phyloP scores from a whole-genome alignment of 805 yeast species.

The Barnettozyma vustinii region DNA sequence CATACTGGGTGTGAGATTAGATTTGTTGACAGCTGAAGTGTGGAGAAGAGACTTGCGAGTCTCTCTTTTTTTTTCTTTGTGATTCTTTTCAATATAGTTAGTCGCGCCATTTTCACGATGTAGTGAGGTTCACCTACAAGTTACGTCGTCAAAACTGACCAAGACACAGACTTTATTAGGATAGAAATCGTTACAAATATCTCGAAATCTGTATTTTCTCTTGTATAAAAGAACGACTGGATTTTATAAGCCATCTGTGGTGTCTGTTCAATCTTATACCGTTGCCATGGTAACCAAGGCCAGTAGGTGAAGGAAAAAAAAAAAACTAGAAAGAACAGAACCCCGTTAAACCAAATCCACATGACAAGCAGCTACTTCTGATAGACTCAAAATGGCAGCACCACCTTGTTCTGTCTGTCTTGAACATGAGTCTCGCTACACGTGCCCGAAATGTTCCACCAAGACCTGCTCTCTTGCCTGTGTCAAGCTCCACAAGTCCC shows the following conservation, averaged over 20 bases:
- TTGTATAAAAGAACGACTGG: too few species aligned
- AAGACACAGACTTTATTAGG: too few species aligned
- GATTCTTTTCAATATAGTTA: too few species aligned
- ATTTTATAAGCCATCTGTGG: too few species aligned
- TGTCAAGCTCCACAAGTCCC: constrained; percentile 62
- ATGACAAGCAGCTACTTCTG: not conserved
- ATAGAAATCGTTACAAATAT: too few species aligned
- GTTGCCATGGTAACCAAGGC: not conserved
- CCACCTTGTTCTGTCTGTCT: constrained; percentile 41
- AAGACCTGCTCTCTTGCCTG: constrained; percentile 70
- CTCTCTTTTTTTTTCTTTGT: too few species aligned
- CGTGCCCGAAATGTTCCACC: constrained; percentile 71
- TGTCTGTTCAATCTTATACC: not conserved
- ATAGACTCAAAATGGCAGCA: not conserved
- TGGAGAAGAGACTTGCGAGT: too few species aligned
- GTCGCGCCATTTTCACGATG: too few species aligned
- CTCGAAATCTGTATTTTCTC: too few species aligned
- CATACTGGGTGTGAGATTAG: not conserved
- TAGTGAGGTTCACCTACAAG: too few species aligned
- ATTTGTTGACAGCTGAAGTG: not conserved
- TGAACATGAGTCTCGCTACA: constrained; percentile 47
- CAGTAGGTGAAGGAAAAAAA: not conserved
- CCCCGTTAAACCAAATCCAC: not conserved
- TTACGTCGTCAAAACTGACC: too few species aligned
- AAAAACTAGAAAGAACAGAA: not conserved